Conservation (phyloP, 345 rosid species). For the Diplotaxis tenuifolia region DNA sequence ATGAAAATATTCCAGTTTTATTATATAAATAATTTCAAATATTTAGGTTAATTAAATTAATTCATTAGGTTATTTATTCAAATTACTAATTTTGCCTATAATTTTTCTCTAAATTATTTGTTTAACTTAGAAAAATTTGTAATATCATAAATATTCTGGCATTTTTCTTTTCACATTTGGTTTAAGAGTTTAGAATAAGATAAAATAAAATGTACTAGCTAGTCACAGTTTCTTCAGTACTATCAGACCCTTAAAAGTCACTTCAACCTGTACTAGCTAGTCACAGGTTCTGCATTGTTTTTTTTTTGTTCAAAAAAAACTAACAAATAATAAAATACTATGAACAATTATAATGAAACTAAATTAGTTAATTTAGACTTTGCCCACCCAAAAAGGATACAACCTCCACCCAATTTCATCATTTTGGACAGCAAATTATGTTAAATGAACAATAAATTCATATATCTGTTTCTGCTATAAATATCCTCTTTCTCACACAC, state of each 20-base stretch:
- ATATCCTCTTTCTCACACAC: neutral
- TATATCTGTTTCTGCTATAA: constrained; percentile 34
- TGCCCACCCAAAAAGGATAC: constrained; percentile 11
- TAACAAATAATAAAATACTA: constrained; percentile 12
- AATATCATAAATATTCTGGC: neutral
- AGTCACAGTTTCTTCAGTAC: neutral
- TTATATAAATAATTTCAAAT: too few relatives aligned
- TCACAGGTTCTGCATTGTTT: too few relatives aligned
- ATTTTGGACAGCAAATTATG: constrained; percentile 35
- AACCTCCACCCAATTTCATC: constrained; percentile 37
- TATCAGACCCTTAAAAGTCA: neutral
- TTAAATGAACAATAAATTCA: constrained; percentile 39
- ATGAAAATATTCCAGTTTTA: too few relatives aligned
- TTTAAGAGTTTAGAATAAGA: neutral
- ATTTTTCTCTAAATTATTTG: too few relatives aligned
- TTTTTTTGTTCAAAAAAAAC: too few relatives aligned
- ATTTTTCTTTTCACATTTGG: neutral
- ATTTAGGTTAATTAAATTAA: too few relatives aligned
- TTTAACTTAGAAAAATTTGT: neutral
- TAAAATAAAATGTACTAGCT: neutral
- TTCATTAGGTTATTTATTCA: too few relatives aligned
- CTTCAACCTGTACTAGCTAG: too few relatives aligned
- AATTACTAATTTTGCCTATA: too few relatives aligned
- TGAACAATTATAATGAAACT: neutral
- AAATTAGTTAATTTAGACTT: constrained; percentile 19